phyloP scores from a whole-genome alignment of 495 filamentous ascomycete genomes.

The Penicillium macrosclerotiorum region DNA sequence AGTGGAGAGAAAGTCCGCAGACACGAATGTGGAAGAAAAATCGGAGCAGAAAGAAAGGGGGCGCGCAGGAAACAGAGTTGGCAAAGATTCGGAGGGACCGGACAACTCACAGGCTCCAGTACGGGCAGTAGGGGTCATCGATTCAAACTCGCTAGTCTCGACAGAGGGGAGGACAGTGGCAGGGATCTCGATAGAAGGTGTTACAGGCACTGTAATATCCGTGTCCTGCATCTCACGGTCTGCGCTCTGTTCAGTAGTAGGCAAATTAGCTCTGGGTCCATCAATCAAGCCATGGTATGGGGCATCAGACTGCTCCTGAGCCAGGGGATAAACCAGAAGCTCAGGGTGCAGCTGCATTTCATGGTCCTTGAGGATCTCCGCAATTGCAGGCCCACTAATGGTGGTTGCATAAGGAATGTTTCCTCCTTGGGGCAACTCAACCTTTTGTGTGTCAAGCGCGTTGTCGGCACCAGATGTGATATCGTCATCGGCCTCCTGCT shows the following conservation, averaged over 20 bases:
- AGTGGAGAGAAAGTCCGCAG: neutral
- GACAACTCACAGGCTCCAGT: slow-evolving; percentile 1
- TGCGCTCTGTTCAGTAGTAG: neutral
- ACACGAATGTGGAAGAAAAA: neutral
- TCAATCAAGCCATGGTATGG: no score
- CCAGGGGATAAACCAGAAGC: no score
- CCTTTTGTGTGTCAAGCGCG: neutral
- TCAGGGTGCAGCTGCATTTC: no score
- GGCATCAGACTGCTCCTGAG: no score
- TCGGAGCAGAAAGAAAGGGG: neutral
- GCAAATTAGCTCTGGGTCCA: neutral
- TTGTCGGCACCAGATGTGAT: neutral
- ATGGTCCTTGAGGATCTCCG: neutral
- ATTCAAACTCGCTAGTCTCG: slow-evolving; percentile 1
- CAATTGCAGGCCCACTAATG: neutral
- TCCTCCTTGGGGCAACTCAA: neutral
- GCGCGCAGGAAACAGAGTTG: neutral
- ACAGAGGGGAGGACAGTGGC: slow-evolving; percentile 6
- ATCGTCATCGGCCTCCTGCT: neutral
- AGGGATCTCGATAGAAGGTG: neutral
- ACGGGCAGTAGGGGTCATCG: neutral
- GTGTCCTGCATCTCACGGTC: neutral
- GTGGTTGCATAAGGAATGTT: neutral
- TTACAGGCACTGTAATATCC: neutral
- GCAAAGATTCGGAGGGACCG: neutral